These are phyloP conservation scores for Solanum piurae DNA, from an alignment of 257 asterid genomes.

Conservation along the genomic window DNA sequence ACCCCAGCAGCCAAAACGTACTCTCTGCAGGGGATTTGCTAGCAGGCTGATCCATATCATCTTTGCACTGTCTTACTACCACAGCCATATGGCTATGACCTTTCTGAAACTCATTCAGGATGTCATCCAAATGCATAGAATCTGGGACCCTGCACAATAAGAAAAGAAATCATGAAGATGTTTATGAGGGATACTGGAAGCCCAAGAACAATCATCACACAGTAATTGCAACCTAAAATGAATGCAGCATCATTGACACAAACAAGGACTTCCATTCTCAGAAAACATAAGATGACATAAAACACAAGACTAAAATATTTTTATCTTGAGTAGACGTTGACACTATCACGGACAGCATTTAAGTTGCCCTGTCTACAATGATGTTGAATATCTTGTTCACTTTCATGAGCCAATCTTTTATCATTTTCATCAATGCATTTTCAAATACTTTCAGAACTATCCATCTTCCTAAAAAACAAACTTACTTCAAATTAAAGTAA, in stretches of 20 bases:
- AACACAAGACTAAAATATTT: neutral
- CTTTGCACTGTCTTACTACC: conserved; percentile 53
- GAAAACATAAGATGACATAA: neutral
- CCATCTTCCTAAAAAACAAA: neutral
- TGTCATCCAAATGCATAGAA: conserved; percentile 78
- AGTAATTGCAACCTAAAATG: neutral
- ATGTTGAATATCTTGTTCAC: neutral
- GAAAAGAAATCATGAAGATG: neutral
- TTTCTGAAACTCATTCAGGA: conserved; percentile 91
- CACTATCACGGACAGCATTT: neutral
- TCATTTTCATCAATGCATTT: neutral
- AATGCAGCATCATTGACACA: neutral
- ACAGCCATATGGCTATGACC: conserved; percentile 99
- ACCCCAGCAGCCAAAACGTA: conserved; percentile 2
- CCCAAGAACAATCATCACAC: neutral
- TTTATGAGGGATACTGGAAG: neutral
- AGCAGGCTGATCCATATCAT: conserved; percentile 19
- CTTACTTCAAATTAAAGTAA: neutral
- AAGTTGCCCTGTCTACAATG: neutral
- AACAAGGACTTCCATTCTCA: neutral
- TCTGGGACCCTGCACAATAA: conserved; percentile 53
- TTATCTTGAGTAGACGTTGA: neutral
- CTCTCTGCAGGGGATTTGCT: conserved; percentile 21
- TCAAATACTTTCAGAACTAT: neutral
- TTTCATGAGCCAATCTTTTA: neutral